Evolutionary conservation across 1,139 yeast genomes (phyloP).

Genomic region (Groenewaldozyma auringiensis): DNA sequence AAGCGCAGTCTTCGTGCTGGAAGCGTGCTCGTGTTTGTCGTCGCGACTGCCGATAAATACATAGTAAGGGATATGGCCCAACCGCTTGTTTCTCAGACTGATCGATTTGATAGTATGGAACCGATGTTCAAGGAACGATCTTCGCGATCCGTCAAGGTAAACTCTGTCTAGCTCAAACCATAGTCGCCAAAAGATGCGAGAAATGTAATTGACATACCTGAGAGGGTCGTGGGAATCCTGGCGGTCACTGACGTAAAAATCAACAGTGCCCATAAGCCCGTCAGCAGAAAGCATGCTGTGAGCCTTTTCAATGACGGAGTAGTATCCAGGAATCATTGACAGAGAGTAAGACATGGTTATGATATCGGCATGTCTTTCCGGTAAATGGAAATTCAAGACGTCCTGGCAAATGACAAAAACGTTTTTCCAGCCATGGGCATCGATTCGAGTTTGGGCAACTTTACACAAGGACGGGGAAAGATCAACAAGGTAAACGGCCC

Average conservation of each 20-base stretch:
- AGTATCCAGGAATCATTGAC: conserved; percentile 79
- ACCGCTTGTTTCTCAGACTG: conserved; percentile 52
- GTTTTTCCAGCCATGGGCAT: conserved; percentile 48
- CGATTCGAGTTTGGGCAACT: conserved; percentile 56
- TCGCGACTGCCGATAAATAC: conserved; percentile 79
- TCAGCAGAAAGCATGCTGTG: conserved; percentile 44
- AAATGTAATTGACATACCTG: conserved; percentile 69
- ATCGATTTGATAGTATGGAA: conserved; percentile 73
- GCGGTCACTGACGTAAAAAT: conserved; percentile 72
- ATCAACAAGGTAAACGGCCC: conserved; percentile 64
- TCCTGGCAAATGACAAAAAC: conserved; percentile 68
- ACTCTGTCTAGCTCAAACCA: conserved; percentile 87
- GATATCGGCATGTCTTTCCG: conserved; percentile 47
- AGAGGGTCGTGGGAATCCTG: conserved; percentile 66
- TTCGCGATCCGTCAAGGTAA: conserved; percentile 67
- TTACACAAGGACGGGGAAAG: conserved; percentile 69
- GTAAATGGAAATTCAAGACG: conserved; percentile 58
- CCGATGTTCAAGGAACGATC: conserved; percentile 73
- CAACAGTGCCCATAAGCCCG: conserved; percentile 64
- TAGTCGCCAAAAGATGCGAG: conserved; percentile 73
- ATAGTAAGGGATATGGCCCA: conserved; percentile 74
- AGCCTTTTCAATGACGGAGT: conserved; percentile 71
- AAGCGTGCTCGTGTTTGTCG: conserved; percentile 49
- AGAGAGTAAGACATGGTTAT: conserved; percentile 72
- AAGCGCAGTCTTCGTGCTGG: conserved; percentile 58